Evolutionary conservation across 768 basidiomycete genomes (phyloP).

Genomic region (Tulasnella sp.): DNA sequence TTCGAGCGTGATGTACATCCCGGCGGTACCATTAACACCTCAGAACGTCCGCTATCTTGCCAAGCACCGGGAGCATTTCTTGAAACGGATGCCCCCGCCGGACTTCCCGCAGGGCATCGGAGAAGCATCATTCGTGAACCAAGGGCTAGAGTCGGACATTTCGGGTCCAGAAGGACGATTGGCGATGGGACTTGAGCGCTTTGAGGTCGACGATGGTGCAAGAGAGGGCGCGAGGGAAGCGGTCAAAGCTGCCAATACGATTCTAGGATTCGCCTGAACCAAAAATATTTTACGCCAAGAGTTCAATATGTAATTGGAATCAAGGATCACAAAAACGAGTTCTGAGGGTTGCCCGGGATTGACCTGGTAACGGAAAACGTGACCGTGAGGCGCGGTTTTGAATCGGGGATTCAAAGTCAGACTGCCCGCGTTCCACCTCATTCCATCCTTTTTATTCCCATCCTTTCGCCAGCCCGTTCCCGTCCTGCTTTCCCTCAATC

Average conservation of each 20-base stretch:
- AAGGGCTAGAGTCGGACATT: constrained; percentile 13
- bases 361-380: too few species aligned
- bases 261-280: neutral
- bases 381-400: too few species aligned
- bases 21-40: constrained; percentile 53
- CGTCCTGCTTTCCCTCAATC: too few species aligned
- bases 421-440: too few species aligned
- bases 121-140: constrained; percentile 1
- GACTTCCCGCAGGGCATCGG: constrained; percentile 29
- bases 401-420: too few species aligned
- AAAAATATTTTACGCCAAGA: too few species aligned
- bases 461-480: too few species aligned
- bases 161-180: neutral
- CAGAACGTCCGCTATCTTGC: constrained; percentile 48
- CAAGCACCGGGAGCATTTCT: constrained; percentile 50
- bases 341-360: too few species aligned
- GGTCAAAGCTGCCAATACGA: constrained; percentile 9
- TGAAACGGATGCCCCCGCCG: constrained; percentile 48
- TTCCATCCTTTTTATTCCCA: too few species aligned
- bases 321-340: too few species aligned
- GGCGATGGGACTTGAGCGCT: constrained; percentile 12
- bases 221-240: neutral
- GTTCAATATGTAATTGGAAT: too few species aligned
- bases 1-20: constrained; percentile 52
- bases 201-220: neutral